Base-by-base conservation (phyloP, 352 stramenopile genomes). In the Phytopythium cucurbitacearum region DNA sequence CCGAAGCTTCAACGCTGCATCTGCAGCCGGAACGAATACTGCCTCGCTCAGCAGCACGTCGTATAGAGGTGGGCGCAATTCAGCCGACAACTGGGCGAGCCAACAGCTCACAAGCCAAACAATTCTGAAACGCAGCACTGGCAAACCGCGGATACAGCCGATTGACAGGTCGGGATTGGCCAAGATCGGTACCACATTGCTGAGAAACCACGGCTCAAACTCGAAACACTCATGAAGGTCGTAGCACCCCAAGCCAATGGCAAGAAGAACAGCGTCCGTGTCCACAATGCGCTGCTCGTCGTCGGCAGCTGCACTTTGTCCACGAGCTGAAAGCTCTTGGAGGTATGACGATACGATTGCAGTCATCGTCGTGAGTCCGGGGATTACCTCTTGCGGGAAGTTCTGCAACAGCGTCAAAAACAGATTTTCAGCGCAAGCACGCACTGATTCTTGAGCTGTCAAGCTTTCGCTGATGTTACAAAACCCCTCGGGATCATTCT, bases 61-160 rank as follows among this genome's bases (percentile, higher is more conserved):
- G 57, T 95, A 95, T 1, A 95, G 69, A 48, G 79, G 73, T n/a
- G 80, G 67, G 5, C 81, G 75, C 6, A 94, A 71, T 15, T 59
- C 65, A n/a, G 69, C 69, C 7, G 73, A 87, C 13, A 94, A 55
- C 64, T 95, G 84, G 6, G 83, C 85, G 48, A 95, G 64, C 83
- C 84, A 95, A 58, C 85, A 94, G 51, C 80, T 89, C 33, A 93
- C 74, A 28, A 95, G 83, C 84, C 85, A 95, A 51, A 95, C 73
- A 52, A 93, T 82, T 13, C 85, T 80, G 38, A 73, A 86, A 7
- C 67, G 70, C 28, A 95, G 69, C 43, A 95, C 76, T 6, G 85
- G 85, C 15, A 89, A 60, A 12, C 69, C 69, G 12, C 64, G 62
- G 38, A 82, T 51, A 3, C 62, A 80, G 16, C 79, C 77, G 13